Evolutionary conservation across 2,329 filamentous ascomycete species (phyloP).

Genomic region (Botrytis medusae): DNA sequence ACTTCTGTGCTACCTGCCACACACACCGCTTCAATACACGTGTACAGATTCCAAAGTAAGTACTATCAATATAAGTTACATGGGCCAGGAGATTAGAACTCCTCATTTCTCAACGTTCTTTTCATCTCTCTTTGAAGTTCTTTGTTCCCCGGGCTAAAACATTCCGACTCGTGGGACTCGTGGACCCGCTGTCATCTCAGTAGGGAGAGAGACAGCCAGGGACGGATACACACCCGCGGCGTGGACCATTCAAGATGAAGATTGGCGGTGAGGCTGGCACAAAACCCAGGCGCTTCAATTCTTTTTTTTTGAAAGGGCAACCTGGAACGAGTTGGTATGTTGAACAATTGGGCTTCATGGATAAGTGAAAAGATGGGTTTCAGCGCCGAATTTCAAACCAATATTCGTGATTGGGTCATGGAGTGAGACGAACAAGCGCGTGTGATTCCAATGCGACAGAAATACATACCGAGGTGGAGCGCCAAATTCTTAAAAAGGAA

Average conservation of each 20-base stretch:
- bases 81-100: neutral
- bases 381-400: constrained; percentile 12
- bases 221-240: neutral
- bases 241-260: constrained; percentile 1
- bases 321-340: neutral
- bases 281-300: neutral
- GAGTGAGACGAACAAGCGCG: constrained; percentile 13
- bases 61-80: neutral
- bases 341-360: neutral
- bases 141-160: neutral
- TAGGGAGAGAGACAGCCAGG: neutral
- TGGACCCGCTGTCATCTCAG: constrained; percentile 15
- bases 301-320: neutral
- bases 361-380: constrained; percentile 1
- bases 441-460: constrained; percentile 11
- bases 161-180: neutral
- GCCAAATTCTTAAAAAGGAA: constrained; percentile 5
- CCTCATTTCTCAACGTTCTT: neutral
- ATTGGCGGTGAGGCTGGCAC: constrained; percentile 4
- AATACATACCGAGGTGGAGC: constrained; percentile 10
- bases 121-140: neutral
- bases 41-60: neutral
- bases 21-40: constrained; percentile 10
- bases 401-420: constrained; percentile 13
- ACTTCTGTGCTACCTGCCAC: neutral